phyloP scores from a whole-genome alignment of 1,284 basidiomycete species.

The Meripilus lineatus region DNA sequence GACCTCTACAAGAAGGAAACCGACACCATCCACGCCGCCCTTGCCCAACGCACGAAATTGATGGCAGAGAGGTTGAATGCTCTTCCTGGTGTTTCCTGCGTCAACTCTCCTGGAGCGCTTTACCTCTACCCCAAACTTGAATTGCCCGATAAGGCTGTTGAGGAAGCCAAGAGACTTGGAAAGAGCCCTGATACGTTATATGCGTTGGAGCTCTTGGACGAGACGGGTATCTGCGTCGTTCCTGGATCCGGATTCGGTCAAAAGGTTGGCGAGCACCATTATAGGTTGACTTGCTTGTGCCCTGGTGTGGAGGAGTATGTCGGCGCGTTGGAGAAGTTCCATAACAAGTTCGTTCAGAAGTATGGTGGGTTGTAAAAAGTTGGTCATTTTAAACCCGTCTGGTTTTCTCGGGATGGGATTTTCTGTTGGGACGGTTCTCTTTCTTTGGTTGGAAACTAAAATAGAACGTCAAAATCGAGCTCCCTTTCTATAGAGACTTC shows the following conservation, averaged over 20 bases:
- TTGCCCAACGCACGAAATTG: slow-evolving; percentile 64
- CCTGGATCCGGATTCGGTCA: slow-evolving; percentile 93
- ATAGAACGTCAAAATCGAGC: neutral
- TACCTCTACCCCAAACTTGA: slow-evolving; percentile 82
- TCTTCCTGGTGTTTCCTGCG: slow-evolving; percentile 81
- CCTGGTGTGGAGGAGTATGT: slow-evolving; percentile 91
- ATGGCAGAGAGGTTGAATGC: slow-evolving; percentile 77
- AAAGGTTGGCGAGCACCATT: slow-evolving; percentile 82
- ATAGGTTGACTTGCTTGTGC: slow-evolving; percentile 84
- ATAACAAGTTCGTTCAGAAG: slow-evolving; percentile 69
- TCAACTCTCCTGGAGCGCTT: slow-evolving; percentile 85
- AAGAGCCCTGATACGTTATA: slow-evolving; percentile 89
- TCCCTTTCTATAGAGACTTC: too few species aligned
- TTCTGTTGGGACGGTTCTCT: neutral
- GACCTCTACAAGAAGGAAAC: slow-evolving; percentile 80
- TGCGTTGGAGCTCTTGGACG: slow-evolving; percentile 75
- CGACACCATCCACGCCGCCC: slow-evolving; percentile 67
- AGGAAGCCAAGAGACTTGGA: slow-evolving; percentile 65
- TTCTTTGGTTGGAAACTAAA: neutral
- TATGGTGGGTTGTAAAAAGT: slow-evolving; percentile 35
- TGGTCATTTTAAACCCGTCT: neutral
- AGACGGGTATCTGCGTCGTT: slow-evolving; percentile 91
- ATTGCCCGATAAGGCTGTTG: slow-evolving; percentile 66
- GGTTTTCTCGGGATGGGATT: neutral
- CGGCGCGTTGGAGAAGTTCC: slow-evolving; percentile 80